Conservation (phyloP, 306 rosid species). For the Cicer chorassanicum region DNA sequence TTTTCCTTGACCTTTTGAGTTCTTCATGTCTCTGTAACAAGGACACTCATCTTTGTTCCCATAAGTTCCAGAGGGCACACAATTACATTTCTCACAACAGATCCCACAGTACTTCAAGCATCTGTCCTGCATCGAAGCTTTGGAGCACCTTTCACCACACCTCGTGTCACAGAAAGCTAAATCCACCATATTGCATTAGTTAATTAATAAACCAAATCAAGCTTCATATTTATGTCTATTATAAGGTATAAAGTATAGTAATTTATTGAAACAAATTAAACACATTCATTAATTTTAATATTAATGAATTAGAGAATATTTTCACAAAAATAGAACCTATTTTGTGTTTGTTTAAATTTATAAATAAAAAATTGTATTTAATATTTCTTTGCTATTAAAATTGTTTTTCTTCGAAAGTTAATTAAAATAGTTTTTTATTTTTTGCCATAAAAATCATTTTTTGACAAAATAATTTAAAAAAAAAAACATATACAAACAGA, state of each 20-base stretch:
- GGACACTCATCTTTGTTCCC: constrained; percentile 93
- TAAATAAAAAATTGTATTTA: no score
- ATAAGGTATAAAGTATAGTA: background rate
- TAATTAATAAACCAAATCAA: background rate
- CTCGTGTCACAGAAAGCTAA: constrained; percentile 65
- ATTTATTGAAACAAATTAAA: background rate
- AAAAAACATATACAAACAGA: no score
- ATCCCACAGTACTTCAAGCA: constrained; percentile 83
- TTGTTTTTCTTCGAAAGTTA: no score
- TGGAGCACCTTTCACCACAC: constrained; percentile 66
- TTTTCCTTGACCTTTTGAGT: constrained; percentile 74
- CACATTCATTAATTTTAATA: no score
- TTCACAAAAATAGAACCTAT: no score
- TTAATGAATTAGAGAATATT: no score
- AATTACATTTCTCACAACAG: constrained; percentile 76
- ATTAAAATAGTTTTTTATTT: no score
- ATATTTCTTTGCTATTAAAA: no score
- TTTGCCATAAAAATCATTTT: no score
- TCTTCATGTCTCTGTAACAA: constrained; percentile 80
- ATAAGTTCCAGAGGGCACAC: constrained; percentile 91
- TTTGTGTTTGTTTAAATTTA: no score
- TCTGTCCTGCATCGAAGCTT: constrained; percentile 66
- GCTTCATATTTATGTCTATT: background rate
- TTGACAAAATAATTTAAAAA: no score
- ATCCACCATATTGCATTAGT: background rate